Evolutionary conservation across 371 early-diverging fungal species (phyloP), one percentile per base, ranked within the genome.

Genomic region (Actinomortierella ambigua): DNA sequence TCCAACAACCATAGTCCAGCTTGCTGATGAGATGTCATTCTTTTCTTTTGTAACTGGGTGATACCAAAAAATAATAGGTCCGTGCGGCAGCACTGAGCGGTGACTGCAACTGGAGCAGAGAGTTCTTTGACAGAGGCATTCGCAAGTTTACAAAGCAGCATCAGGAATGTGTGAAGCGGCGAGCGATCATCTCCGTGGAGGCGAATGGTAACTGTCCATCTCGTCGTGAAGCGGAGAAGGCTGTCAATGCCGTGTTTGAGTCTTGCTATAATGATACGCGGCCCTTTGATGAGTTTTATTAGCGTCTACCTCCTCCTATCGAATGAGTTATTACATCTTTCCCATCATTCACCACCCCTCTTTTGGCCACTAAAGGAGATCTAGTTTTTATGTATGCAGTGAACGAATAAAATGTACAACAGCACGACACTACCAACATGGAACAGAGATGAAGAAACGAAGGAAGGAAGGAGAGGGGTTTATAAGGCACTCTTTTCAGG

Each of bases 261-360:
- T 89, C 88, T 51, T 97, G 98, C 77, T 96, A 95, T 75, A 88
- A 85, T 1, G 97, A 97, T 63, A 95, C 96, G 5, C 86, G 91
- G 34, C 98, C 98, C 0, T 96, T 95, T 78, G 95, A 95, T 68
- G 97, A 97, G 76, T 93, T 96, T 28, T 93, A 93, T 63, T 90
- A 82, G 65, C n/a, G n/a, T n/a, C n/a, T n/a, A n/a, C n/a, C n/a
- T n/a, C n/a, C n/a, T n/a, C n/a, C n/a, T n/a, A n/a, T n/a, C n/a
- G n/a, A n/a, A n/a, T n/a, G n/a, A n/a, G n/a, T n/a, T n/a, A n/a
- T n/a, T n/a, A n/a, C n/a, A n/a, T n/a, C n/a, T n/a, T n/a, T n/a
- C n/a, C n/a, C n/a, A n/a, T n/a, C n/a, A n/a, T n/a, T n/a, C n/a
- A n/a, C n/a, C n/a, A n/a, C n/a, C n/a, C n/a, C n/a, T n/a, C n/a